These are phyloP conservation scores for Macaranga tanarius DNA, from an alignment of 441 rosid species.

Conservation along the genomic window DNA sequence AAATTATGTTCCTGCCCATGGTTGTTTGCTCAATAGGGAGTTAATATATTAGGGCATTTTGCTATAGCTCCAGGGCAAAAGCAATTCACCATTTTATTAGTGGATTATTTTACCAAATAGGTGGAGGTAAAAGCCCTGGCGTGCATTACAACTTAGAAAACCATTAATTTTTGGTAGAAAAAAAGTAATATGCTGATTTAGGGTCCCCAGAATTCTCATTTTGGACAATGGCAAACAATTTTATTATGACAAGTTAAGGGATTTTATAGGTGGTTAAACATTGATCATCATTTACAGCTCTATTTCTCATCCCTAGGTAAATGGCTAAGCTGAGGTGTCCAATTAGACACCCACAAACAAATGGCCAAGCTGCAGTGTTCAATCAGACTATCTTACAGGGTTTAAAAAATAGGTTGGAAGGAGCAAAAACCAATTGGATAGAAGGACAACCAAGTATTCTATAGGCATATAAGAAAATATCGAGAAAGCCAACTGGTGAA, in stretches of 20 bases:
- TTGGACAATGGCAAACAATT: neutral
- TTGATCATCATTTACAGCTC: too few species aligned
- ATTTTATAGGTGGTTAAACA: too few species aligned
- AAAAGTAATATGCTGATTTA: neutral
- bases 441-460: neutral
- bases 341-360: too few species aligned
- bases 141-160: neutral
- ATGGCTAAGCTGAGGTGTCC: neutral
- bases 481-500: neutral
- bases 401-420: too few species aligned
- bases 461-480: neutral
- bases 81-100: neutral
- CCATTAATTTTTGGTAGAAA: too few species aligned
- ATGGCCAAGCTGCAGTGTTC: too few species aligned
- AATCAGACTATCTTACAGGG: too few species aligned
- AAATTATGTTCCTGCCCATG: neutral
- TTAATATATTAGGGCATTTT: neutral
- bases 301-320: neutral
- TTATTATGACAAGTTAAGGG: neutral
- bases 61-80: neutral
- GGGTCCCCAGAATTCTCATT: neutral
- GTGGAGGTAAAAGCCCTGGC: neutral
- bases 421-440: neutral
- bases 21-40: neutral
- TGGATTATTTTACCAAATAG: neutral